Percentiles rank a stretch among this genome's conserved stretches.
Conservation (phyloP, 805 yeast species). For the Nakazawaea ambrosiae region DNA sequence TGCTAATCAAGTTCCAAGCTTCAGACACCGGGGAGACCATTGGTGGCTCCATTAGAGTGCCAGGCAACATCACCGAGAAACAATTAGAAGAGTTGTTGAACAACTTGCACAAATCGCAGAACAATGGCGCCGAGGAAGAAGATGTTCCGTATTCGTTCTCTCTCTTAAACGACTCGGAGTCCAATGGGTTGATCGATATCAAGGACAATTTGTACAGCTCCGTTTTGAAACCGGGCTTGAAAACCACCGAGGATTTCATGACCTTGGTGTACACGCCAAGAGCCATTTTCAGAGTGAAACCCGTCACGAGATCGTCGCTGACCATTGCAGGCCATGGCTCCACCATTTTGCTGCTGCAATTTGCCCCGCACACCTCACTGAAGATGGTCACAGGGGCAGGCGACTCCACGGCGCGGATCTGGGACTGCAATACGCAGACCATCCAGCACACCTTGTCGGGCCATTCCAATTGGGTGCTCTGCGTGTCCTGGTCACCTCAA, state of each 20-base stretch:
- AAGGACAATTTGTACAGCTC: conserved; percentile 72
- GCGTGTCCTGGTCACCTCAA: conserved; percentile 88
- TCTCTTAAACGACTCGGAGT: conserved; percentile 38
- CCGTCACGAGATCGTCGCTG: conserved; percentile 85
- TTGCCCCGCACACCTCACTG: conserved; percentile 84
- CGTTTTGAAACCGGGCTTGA: conserved; percentile 77
- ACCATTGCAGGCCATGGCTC: conserved; percentile 95
- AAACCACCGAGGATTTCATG: conserved; percentile 88
- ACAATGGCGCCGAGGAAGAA: conserved; percentile 53
- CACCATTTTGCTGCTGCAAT: conserved; percentile 84
- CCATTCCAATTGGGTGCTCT: conserved; percentile 89
- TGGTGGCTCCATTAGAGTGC: conserved; percentile 85
- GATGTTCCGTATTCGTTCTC: conserved; percentile 89
- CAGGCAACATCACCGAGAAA: conserved; percentile 77
- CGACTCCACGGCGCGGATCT: conserved; percentile 88
- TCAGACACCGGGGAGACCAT: conserved; percentile 84
- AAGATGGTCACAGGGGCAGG: conserved; percentile 95
- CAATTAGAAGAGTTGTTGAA: conserved; percentile 87
- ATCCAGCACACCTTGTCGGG: conserved; percentile 77
- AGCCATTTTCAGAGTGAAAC: conserved; percentile 88
- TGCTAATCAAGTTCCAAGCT: conserved; percentile 83
- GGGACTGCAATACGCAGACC: conserved; percentile 96
- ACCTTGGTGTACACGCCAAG: conserved; percentile 90
- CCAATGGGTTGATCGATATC: conserved; percentile 47
- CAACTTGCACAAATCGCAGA: conserved; percentile 41